A percentile compares a stretch with the other conserved stretches of the same genome.
Evolutionary conservation across 768 basidiomycete species (phyloP).

Genomic region (Pisolithus microcarpus): DNA sequence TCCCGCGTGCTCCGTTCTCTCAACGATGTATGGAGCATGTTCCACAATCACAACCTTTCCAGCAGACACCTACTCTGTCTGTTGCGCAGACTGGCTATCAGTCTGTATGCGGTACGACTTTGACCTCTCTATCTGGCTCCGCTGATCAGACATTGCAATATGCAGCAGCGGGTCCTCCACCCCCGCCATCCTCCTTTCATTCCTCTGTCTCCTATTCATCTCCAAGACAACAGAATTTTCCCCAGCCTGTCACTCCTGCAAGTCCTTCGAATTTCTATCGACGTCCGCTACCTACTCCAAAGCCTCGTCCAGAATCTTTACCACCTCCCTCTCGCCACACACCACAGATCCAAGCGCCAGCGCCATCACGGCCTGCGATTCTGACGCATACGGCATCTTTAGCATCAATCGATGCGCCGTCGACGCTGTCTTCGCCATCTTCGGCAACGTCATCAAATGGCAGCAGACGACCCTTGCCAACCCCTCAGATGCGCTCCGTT

Average conservation of each 20-base stretch:
- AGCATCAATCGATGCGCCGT: conserved; percentile 4
- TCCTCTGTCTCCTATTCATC: background rate
- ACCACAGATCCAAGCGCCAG: conserved; percentile 23
- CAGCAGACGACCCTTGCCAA: conserved; percentile 7
- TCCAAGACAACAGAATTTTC: background rate
- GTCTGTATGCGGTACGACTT: background rate
- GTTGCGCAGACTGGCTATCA: conserved; percentile 6
- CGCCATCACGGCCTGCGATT: conserved; percentile 25
- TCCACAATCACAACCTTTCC: conserved; percentile 12
- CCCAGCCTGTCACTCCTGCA: conserved; percentile 1
- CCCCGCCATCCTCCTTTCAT: conserved; percentile 9
- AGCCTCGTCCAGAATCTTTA: conserved; percentile 22
- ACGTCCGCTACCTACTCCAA: conserved; percentile 24
- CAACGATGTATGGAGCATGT: conserved; percentile 5
- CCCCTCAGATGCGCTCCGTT: conserved; percentile 2
- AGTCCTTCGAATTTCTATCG: conserved; percentile 10
- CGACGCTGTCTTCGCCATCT: conserved; percentile 10
- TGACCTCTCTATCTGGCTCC: conserved; percentile 2
- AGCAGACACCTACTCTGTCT: conserved; percentile 15
- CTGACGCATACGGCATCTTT: conserved; percentile 18
- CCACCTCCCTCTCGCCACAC: conserved; percentile 15
- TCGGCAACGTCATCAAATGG: conserved; percentile 8
- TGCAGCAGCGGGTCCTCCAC: conserved; percentile 10
- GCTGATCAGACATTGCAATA: conserved; percentile 6
- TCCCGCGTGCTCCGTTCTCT: conserved; percentile 11